A percentile compares a stretch with the other conserved stretches of the same genome.
phyloP scores from a whole-genome alignment of 352 stramenopile species.

The Globisporangium megalacanthum region DNA sequence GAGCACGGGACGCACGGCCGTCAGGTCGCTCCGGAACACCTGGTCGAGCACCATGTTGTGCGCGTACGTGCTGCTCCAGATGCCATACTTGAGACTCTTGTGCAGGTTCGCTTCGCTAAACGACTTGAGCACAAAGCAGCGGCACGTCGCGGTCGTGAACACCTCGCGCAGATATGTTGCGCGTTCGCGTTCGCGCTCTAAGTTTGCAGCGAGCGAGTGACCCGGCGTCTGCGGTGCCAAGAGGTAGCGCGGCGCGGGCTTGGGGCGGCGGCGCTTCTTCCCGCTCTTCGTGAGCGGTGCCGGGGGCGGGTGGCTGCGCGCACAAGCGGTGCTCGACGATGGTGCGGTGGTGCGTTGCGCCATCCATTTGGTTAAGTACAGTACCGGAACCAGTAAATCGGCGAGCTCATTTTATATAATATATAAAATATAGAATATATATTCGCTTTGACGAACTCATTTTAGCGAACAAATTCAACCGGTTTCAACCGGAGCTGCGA shows the following conservation, averaged over 20 bases:
- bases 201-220: background rate
- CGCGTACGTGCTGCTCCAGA: conserved; percentile 74
- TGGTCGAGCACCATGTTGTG: conserved; percentile 67
- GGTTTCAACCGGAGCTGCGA: too few relatives aligned
- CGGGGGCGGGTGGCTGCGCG: background rate
- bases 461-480: too few relatives aligned
- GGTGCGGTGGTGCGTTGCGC: background rate
- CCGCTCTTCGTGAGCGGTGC: conserved; percentile 15
- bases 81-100: conserved; percentile 80
- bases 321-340: background rate
- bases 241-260: conserved; percentile 46
- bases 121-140: conserved; percentile 81
- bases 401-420: too few relatives aligned
- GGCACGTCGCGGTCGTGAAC: conserved; percentile 55
- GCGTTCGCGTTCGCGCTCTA: conserved; percentile 17
- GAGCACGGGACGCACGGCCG: conserved; percentile 53
- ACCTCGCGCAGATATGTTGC: conserved; percentile 42
- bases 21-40: conserved; percentile 66
- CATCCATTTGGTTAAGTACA: too few relatives aligned
- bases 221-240: background rate
- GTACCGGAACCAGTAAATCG: too few relatives aligned
- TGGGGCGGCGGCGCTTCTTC: conserved; percentile 21
- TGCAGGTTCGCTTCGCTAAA: conserved; percentile 85
- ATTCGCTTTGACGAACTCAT: too few relatives aligned
- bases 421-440: too few relatives aligned